Percentiles rank a stretch among this genome's conserved stretches.
Evolutionary conservation across 768 basidiomycete species (phyloP).

Genomic region (Dentipellis fragilis): DNA sequence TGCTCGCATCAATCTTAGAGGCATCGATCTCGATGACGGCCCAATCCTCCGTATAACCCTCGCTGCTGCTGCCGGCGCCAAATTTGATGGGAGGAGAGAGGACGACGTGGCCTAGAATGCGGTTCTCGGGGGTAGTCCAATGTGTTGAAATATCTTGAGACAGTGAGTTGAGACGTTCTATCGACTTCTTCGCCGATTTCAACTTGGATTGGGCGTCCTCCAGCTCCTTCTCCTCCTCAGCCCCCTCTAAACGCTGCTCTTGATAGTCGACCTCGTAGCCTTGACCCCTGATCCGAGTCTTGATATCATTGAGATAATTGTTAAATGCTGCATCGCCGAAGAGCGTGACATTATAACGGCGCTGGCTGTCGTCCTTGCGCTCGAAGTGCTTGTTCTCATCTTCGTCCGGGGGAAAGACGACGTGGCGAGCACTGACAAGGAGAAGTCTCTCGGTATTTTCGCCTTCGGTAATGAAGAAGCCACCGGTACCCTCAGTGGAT

Average conservation of each 20-base stretch:
- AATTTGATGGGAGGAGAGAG: constrained; percentile 7
- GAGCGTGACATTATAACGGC: neutral
- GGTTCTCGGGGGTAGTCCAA: neutral
- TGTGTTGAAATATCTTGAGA: neutral
- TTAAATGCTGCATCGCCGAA: constrained; percentile 12
- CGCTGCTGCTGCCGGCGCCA: constrained; percentile 4
- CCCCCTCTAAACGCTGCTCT: neutral
- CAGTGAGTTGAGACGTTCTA: neutral
- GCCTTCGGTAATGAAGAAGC: constrained; percentile 18
- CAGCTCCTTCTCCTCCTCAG: neutral
- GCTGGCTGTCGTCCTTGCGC: neutral
- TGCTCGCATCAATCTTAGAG: constrained; percentile 7
- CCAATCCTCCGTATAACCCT: constrained; percentile 15
- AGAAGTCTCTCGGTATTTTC: constrained; percentile 12
- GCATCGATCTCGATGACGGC: constrained; percentile 18
- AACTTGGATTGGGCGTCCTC: neutral
- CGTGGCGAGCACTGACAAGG: neutral
- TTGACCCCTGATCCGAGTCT: neutral
- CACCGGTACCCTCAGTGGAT: constrained; percentile 27
- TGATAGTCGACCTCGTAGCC: neutral
- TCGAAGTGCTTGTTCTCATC: constrained; percentile 1
- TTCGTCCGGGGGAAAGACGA: neutral
- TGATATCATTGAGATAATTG: constrained; percentile 17
- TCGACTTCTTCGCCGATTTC: neutral
- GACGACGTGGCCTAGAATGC: neutral